Conservation (phyloP, 768 basidiomycete species). For the Lactarius quietus region DNA sequence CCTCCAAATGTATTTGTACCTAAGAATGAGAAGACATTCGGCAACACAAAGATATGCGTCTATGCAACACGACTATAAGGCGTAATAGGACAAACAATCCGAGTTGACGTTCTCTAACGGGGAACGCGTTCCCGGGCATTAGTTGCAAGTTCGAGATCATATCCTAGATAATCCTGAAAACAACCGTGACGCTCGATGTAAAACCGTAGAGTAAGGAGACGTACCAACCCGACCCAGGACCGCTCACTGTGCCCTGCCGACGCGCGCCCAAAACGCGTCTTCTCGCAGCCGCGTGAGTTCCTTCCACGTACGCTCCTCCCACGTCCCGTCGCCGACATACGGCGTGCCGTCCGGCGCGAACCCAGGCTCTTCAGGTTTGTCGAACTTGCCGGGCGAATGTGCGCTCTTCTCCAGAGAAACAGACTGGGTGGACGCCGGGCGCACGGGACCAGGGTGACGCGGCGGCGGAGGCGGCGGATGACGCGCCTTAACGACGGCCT, state of each 20-base stretch:
- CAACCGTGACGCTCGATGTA: neutral
- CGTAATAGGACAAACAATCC: neutral
- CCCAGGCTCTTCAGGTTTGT: slow-evolving; percentile 9
- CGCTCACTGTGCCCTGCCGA: slow-evolving; percentile 50
- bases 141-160: slow-evolving; percentile 4
- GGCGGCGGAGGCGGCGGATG: slow-evolving; percentile 20
- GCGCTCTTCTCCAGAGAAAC: neutral
- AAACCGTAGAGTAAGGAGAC: neutral
- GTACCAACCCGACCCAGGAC: neutral
- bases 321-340: slow-evolving; percentile 64
- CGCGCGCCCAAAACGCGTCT: slow-evolving; percentile 83
- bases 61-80: too few relatives aligned
- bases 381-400: neutral
- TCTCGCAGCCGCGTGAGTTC: slow-evolving; percentile 70
- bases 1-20: too few relatives aligned
- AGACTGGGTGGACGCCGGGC: neutral
- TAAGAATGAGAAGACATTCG: too few relatives aligned
- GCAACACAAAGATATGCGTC: too few relatives aligned
- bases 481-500: neutral
- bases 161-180: slow-evolving; percentile 8
- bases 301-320: slow-evolving; percentile 87
- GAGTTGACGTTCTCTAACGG: neutral
- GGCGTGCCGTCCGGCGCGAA: slow-evolving; percentile 36
- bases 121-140: slow-evolving; percentile 1
- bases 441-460: slow-evolving; percentile 16